Evolutionary conservation across 2,329 filamentous ascomycete species (phyloP).

Genomic region (Akanthomyces lecanii): DNA sequence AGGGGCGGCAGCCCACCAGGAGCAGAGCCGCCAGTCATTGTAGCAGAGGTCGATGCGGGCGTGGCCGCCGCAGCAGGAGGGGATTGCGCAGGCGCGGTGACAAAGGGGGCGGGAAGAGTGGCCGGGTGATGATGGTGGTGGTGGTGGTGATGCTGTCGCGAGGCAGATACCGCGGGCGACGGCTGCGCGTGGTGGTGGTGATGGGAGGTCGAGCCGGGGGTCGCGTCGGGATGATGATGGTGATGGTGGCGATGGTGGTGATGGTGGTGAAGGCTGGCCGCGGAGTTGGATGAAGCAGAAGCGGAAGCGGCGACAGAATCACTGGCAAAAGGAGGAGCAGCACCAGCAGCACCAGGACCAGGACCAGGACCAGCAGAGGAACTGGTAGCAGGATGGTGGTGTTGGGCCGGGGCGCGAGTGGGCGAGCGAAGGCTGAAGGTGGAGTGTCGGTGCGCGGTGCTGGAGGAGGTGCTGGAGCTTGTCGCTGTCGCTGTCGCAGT

Average conservation of each 20-base stretch:
- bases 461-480: neutral
- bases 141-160: conserved; percentile 17
- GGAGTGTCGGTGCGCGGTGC: conserved; percentile 35
- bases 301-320: neutral
- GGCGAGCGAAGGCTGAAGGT: conserved; percentile 48
- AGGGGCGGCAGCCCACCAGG: conserved; percentile 14
- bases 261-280: conserved; percentile 27
- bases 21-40: conserved; percentile 17
- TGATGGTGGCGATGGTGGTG: conserved; percentile 28
- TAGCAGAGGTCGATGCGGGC: conserved; percentile 7
- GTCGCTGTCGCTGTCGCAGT: conserved; percentile 18
- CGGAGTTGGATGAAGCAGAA: neutral
- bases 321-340: neutral
- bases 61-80: conserved; percentile 10
- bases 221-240: conserved; percentile 20
- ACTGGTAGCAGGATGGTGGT: conserved; percentile 24
- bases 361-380: neutral
- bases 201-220: conserved; percentile 25
- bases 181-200: conserved; percentile 20
- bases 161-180: neutral
- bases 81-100: conserved; percentile 14
- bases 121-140: conserved; percentile 15
- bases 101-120: conserved; percentile 22
- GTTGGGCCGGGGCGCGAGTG: conserved; percentile 27
- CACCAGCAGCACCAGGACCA: neutral